Evolutionary conservation across 2,329 filamentous ascomycete genomes (phyloP).

Genomic region (Dactylellina haptotyla): DNA sequence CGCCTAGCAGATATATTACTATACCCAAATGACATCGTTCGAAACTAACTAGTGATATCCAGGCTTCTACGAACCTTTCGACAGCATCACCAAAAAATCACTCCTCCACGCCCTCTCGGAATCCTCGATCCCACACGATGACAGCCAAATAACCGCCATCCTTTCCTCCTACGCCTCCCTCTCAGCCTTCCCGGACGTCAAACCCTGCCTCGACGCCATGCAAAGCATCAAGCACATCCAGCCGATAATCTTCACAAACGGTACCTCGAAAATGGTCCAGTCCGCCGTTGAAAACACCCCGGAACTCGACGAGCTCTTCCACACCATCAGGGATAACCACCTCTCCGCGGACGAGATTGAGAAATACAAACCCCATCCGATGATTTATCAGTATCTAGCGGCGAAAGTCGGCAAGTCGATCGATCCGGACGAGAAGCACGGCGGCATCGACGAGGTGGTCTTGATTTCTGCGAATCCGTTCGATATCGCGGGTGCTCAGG

Average conservation of each 20-base stretch:
- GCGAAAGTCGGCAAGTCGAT: constrained; percentile 59
- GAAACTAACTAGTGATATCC: constrained; percentile 19
- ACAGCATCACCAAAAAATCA: constrained; percentile 70
- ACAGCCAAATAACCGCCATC: constrained; percentile 62
- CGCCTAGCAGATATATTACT: not conserved
- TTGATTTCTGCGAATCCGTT: constrained; percentile 78
- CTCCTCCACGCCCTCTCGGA: constrained; percentile 74
- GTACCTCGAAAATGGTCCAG: constrained; percentile 71
- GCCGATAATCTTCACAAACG: constrained; percentile 76
- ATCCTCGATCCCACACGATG: constrained; percentile 56
- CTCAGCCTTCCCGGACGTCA: constrained; percentile 72
- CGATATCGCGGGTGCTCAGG: constrained; percentile 73
- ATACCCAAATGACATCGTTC: not conserved
- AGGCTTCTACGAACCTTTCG: constrained; percentile 73
- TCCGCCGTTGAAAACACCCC: constrained; percentile 65
- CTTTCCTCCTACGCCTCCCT: constrained; percentile 74
- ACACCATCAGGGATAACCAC: constrained; percentile 48
- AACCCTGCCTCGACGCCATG: constrained; percentile 65
- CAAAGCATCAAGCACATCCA: constrained; percentile 62
- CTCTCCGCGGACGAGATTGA: constrained; percentile 71
- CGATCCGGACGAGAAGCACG: constrained; percentile 57
- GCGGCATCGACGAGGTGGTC: constrained; percentile 69
- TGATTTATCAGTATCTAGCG: constrained; percentile 71
- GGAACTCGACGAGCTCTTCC: constrained; percentile 66
- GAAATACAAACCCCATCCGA: constrained; percentile 73